Percentiles rank a stretch among this genome's conserved stretches.
Evolutionary conservation across 2,329 filamentous ascomycete genomes (phyloP).

Genomic region (Fusarium sp.): DNA sequence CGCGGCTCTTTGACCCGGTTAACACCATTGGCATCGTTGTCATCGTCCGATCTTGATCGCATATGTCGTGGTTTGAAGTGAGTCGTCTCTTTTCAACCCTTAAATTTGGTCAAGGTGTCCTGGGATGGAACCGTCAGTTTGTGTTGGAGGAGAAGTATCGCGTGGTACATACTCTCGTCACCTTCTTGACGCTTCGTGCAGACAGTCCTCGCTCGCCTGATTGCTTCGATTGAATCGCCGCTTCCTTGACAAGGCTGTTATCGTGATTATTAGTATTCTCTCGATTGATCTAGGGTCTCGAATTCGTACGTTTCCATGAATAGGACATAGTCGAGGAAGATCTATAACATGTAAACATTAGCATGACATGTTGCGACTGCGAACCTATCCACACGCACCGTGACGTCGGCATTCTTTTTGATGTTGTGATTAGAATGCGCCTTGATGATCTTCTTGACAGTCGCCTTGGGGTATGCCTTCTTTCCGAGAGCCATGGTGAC

Average conservation of each 20-base stretch:
- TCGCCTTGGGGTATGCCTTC: slow-evolving; percentile 83
- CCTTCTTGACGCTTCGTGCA: slow-evolving; percentile 78
- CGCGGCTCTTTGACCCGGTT: slow-evolving; percentile 3
- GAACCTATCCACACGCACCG: slow-evolving; percentile 61
- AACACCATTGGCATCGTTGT: not conserved
- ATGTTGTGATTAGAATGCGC: slow-evolving; percentile 81
- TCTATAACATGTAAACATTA: slow-evolving; percentile 59
- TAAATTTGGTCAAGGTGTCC: slow-evolving; percentile 73
- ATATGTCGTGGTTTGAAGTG: not conserved
- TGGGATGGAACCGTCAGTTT: slow-evolving; percentile 45
- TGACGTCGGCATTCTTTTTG: slow-evolving; percentile 84
- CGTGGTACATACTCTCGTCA: slow-evolving; percentile 68
- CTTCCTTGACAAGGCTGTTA: slow-evolving; percentile 77
- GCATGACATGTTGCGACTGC: slow-evolving; percentile 26
- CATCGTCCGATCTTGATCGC: not conserved
- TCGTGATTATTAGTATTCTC: not conserved
- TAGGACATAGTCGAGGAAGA: slow-evolving; percentile 83
- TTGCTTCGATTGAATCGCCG: slow-evolving; percentile 76
- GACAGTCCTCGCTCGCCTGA: slow-evolving; percentile 75
- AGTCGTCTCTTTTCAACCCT: slow-evolving; percentile 58
- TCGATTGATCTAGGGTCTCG: not conserved
- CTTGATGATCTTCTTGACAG: slow-evolving; percentile 88
- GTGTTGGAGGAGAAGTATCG: not conserved
- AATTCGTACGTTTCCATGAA: slow-evolving; percentile 72
- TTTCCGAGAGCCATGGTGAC: slow-evolving; percentile 57